Percentiles rank a stretch among this genome's conserved stretches.
Evolutionary conservation across 2,329 filamentous ascomycete genomes (phyloP).

Genomic region (Trichoderma atrobrunneum): DNA sequence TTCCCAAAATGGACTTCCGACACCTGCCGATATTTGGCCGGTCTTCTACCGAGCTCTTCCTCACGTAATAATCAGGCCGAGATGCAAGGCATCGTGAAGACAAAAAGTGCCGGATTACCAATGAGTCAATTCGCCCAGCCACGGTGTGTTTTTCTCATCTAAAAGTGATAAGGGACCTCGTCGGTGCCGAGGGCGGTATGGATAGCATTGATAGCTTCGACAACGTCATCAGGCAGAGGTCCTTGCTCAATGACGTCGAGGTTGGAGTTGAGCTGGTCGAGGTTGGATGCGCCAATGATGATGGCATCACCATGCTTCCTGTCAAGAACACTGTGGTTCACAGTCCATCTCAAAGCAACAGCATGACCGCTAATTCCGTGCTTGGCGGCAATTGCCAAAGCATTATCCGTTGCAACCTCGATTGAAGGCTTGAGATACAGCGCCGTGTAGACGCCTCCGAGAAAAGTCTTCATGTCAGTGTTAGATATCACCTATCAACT

Average conservation of each 20-base stretch:
- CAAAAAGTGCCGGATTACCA: neutral
- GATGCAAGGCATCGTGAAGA: neutral
- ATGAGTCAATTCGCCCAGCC: neutral
- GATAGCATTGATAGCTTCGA: neutral
- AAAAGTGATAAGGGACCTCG: slow-evolving; percentile 10
- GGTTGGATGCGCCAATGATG: slow-evolving; percentile 49
- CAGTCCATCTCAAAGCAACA: slow-evolving; percentile 51
- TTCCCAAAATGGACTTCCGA: neutral
- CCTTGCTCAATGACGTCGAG: slow-evolving; percentile 53
- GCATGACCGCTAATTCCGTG: slow-evolving; percentile 49
- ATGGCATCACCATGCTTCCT: slow-evolving; percentile 46
- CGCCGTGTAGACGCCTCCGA: neutral
- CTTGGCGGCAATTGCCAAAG: neutral
- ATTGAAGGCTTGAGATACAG: slow-evolving; percentile 10
- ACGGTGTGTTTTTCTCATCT: neutral
- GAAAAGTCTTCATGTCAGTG: neutral
- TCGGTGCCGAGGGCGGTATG: neutral
- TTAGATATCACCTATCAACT: neutral
- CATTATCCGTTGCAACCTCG: neutral
- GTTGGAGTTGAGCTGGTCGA: slow-evolving; percentile 50
- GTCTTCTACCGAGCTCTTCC: neutral
- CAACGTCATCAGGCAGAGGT: slow-evolving; percentile 67
- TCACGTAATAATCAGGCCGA: neutral
- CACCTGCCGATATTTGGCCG: neutral
- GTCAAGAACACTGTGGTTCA: slow-evolving; percentile 58